Conservation (phyloP, 2,329 filamentous ascomycete species). For the Aspergillus arachidicola region DNA sequence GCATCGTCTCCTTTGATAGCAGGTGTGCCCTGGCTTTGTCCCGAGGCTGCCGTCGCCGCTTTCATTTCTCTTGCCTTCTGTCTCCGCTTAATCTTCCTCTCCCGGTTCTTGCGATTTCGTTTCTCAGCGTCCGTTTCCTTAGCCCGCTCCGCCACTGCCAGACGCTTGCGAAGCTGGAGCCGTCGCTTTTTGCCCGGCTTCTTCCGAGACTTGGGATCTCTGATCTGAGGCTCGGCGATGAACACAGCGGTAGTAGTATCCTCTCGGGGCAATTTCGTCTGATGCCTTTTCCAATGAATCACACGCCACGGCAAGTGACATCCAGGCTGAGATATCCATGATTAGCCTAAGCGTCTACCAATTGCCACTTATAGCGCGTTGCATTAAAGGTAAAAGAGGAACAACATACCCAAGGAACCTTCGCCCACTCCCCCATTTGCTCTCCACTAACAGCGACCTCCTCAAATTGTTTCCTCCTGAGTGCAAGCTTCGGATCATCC, state of each 20-base stretch:
- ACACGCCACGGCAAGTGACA: slow-evolving; percentile 46
- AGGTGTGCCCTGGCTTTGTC: slow-evolving; percentile 15
- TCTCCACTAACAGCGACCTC: slow-evolving; percentile 40
- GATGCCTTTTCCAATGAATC: slow-evolving; percentile 37
- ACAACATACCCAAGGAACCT: slow-evolving; percentile 38
- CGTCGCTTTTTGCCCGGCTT: slow-evolving; percentile 49
- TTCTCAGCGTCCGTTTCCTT: slow-evolving; percentile 42
- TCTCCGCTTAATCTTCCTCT: slow-evolving; percentile 41
- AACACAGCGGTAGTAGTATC: slow-evolving; percentile 24
- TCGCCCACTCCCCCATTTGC: slow-evolving; percentile 34
- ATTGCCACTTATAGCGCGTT: neutral
- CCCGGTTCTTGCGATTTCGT: slow-evolving; percentile 42
- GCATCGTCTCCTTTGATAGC: slow-evolving; percentile 23
- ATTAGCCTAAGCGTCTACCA: slow-evolving; percentile 2
- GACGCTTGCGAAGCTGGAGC: slow-evolving; percentile 41
- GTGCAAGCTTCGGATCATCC: slow-evolving; percentile 18
- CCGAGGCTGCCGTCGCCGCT: slow-evolving; percentile 28
- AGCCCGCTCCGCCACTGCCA: slow-evolving; percentile 30
- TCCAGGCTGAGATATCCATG: slow-evolving; percentile 34
- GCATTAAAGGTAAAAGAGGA: neutral
- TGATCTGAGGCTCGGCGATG: slow-evolving; percentile 23
- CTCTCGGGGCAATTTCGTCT: slow-evolving; percentile 32
- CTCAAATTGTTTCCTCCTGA: slow-evolving; percentile 35
- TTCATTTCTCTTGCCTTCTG: slow-evolving; percentile 42
- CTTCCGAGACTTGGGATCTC: slow-evolving; percentile 35